Evolutionary conservation across 2,329 filamentous ascomycete genomes (phyloP).

Genomic region (Colletotrichum cereale): DNA sequence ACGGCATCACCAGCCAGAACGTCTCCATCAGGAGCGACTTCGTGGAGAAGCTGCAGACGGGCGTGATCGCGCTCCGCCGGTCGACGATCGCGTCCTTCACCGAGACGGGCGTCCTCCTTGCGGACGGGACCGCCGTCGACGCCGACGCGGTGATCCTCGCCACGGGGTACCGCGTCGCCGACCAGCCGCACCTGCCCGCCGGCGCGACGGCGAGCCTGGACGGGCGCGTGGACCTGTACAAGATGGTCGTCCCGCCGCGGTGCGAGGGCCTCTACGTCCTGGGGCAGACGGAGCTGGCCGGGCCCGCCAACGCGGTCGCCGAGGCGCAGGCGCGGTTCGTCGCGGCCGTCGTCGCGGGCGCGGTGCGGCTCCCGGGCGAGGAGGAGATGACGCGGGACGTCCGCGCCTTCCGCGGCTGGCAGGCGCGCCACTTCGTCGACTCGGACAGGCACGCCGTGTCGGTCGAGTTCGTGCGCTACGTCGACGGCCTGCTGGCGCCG

Average conservation of each 20-base stretch:
- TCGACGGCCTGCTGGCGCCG: constrained; percentile 50
- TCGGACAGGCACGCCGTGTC: constrained; percentile 49
- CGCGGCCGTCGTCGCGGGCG: constrained; percentile 46
- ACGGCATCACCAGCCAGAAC: constrained; percentile 51
- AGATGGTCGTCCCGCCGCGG: constrained; percentile 47
- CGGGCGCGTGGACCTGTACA: constrained; percentile 49
- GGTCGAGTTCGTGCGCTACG: constrained; percentile 47
- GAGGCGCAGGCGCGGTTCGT: constrained; percentile 53
- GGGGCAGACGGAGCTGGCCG: constrained; percentile 49
- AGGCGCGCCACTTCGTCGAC: constrained; percentile 46
- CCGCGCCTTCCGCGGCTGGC: constrained; percentile 44
- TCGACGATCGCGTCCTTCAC: constrained; percentile 48
- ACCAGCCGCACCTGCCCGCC: constrained; percentile 46
- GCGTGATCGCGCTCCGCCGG: constrained; percentile 50
- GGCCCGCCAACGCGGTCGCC: constrained; percentile 48
- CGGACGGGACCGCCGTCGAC: constrained; percentile 54
- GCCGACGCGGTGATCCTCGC: constrained; percentile 63
- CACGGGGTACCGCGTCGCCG: constrained; percentile 56
- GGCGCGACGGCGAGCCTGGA: constrained; percentile 43
- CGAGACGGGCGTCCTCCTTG: constrained; percentile 52
- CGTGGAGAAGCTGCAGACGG: constrained; percentile 49
- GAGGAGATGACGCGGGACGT: constrained; percentile 47
- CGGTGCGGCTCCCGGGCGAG: constrained; percentile 44
- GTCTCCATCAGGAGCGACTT: constrained; percentile 48
- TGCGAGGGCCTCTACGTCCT: constrained; percentile 51